phyloP scores from a whole-genome alignment of 495 filamentous ascomycete species.

The Penicillium flavigenum region DNA sequence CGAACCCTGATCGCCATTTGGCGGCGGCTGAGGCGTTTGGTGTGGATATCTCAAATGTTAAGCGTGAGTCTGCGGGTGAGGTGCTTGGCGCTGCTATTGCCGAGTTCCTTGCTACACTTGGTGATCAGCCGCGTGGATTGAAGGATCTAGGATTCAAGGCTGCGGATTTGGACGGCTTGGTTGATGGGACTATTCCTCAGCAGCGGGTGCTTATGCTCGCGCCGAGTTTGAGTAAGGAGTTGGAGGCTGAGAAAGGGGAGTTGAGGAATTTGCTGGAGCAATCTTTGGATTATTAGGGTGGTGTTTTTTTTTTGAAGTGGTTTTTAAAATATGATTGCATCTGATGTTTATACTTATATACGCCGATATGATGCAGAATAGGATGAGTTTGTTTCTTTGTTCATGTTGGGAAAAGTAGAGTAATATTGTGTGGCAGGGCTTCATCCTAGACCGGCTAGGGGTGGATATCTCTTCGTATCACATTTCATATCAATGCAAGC shows the following conservation, averaged over 20 bases:
- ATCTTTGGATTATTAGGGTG: conserved; percentile 56
- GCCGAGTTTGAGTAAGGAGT: conserved; percentile 69
- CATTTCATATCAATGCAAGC: background rate
- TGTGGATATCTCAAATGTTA: conserved; percentile 81
- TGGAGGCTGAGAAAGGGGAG: conserved; percentile 63
- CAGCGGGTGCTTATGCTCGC: conserved; percentile 86
- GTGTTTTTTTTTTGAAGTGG: background rate
- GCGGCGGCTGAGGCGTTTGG: conserved; percentile 88
- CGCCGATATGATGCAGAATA: conserved; percentile 3
- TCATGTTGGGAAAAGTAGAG: background rate
- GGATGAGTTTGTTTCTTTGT: background rate
- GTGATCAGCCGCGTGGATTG: conserved; percentile 86
- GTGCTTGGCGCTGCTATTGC: conserved; percentile 78
- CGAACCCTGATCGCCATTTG: conserved; percentile 88
- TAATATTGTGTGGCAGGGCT: background rate
- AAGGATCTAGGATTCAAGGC: conserved; percentile 76
- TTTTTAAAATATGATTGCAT: background rate
- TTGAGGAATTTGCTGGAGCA: conserved; percentile 63
- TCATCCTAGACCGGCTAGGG: conserved; percentile 2
- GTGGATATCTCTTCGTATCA: background rate
- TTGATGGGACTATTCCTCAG: conserved; percentile 94
- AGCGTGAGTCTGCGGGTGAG: conserved; percentile 81
- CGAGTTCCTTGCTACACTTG: conserved; percentile 75
- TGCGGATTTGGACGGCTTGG: conserved; percentile 72
- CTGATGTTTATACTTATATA: background rate